These are phyloP conservation scores for Yamadazyma olivae DNA, from an alignment of 805 yeast genomes.

Conservation along the genomic window DNA sequence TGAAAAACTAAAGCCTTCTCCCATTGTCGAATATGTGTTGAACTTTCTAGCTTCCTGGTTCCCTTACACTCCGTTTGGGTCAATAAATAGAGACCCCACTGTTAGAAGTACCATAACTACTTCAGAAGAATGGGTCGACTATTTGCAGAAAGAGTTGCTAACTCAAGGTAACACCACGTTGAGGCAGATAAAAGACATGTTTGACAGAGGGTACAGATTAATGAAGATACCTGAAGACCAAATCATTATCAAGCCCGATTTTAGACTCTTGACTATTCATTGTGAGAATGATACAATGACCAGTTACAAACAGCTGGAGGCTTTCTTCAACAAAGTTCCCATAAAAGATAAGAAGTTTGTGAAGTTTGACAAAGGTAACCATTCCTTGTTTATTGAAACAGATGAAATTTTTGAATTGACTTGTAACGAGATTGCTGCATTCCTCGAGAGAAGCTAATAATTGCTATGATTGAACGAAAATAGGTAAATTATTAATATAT, in stretches of 20 bases:
- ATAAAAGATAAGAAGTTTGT: conserved; percentile 27
- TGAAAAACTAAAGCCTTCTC: conserved; percentile 53
- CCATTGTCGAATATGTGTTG: conserved; percentile 9
- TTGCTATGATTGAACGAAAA: too few species aligned
- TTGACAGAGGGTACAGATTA: conserved; percentile 56
- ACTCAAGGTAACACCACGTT: conserved; percentile 40
- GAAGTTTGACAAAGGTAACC: conserved; percentile 30
- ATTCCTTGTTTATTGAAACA: conserved; percentile 45
- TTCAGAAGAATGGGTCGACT: conserved; percentile 44
- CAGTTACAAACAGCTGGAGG: conserved; percentile 43
- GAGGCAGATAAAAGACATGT: conserved; percentile 60
- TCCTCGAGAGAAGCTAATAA: not conserved
- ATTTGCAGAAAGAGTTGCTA: conserved; percentile 36
- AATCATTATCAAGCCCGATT: conserved; percentile 4
- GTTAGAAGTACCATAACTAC: conserved; percentile 37
- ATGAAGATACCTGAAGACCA: conserved; percentile 34
- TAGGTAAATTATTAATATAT: too few species aligned
- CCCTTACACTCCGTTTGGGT: conserved; percentile 29
- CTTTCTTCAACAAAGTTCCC: conserved; percentile 35
- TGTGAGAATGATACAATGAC: conserved; percentile 63
- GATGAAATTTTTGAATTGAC: conserved; percentile 32
- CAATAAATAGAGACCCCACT: conserved; percentile 10
- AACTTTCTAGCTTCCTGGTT: conserved; percentile 35
- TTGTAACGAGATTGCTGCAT: conserved; percentile 6
- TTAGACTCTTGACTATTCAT: conserved; percentile 49